Evolutionary conservation across 208 protist genomes (phyloP).

Genomic region (Crithidia brevicula): DNA sequence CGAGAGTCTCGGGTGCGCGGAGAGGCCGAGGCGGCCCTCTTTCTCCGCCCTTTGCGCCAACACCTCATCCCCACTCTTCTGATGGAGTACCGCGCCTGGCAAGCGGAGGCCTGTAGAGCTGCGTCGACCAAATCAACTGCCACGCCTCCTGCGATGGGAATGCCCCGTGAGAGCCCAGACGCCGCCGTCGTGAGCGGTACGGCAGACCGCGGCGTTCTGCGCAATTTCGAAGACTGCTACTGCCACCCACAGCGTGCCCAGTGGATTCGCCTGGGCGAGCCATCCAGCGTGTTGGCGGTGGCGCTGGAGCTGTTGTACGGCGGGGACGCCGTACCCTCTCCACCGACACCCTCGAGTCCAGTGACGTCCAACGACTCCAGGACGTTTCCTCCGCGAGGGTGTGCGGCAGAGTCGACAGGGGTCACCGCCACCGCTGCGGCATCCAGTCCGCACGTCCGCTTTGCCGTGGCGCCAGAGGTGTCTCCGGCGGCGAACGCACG

Average conservation of each 20-base stretch:
- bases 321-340: not conserved
- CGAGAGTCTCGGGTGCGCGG: constrained; percentile 13
- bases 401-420: not conserved
- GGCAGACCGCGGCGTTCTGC: constrained; percentile 12
- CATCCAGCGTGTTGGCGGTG: constrained; percentile 46
- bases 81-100: constrained; percentile 20
- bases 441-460: constrained; percentile 2
- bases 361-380: not conserved
- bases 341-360: not conserved
- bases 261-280: constrained; percentile 58
- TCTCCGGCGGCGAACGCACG: not conserved
- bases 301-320: constrained; percentile 36
- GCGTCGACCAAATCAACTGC: not conserved
- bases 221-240: constrained; percentile 23
- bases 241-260: constrained; percentile 25
- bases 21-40: constrained; percentile 1
- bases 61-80: constrained; percentile 24
- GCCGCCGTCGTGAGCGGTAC: not conserved
- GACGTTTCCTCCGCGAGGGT: not conserved
- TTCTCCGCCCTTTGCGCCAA: constrained; percentile 20
- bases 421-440: not conserved
- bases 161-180: not conserved
- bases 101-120: constrained; percentile 5
- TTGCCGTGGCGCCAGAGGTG: constrained; percentile 2
- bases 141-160: not conserved